Conservation (phyloP, 495 filamentous ascomycete species). For the Penicillium cosmopolitanum region DNA sequence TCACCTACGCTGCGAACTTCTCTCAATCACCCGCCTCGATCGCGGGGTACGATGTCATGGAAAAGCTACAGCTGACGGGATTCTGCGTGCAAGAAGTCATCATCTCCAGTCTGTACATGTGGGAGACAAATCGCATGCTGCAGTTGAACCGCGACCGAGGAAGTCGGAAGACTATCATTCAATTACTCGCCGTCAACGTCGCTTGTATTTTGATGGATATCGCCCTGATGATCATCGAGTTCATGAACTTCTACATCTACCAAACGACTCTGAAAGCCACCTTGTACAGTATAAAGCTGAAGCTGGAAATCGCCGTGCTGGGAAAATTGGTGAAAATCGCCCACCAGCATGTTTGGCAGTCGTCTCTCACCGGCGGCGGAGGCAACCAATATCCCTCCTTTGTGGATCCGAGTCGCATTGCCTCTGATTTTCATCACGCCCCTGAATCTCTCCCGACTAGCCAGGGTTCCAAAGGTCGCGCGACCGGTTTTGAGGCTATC, state of each 20-base stretch:
- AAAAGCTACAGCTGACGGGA: conserved; percentile 33
- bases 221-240: conserved; percentile 35
- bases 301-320: conserved; percentile 34
- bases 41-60: conserved; percentile 34
- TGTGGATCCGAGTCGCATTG: conserved; percentile 27
- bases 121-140: conserved; percentile 36
- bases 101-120: conserved; percentile 35
- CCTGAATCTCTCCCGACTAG: conserved; percentile 20
- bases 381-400: conserved; percentile 30
- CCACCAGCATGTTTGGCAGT: conserved; percentile 31
- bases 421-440: conserved; percentile 23
- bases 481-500: conserved; percentile 22
- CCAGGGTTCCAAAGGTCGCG: conserved; percentile 21
- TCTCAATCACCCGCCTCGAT: conserved; percentile 18
- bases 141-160: conserved; percentile 27
- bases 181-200: conserved; percentile 35
- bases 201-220: conserved; percentile 38
- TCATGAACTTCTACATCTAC: conserved; percentile 37
- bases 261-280: conserved; percentile 36
- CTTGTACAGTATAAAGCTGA: conserved; percentile 35
- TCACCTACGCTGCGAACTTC: conserved; percentile 36
- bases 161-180: conserved; percentile 33
- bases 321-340: conserved; percentile 36
- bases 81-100: conserved; percentile 38
- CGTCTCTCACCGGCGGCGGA: conserved; percentile 15